Percentiles rank a stretch among this genome's conserved stretches.
phyloP scores from a whole-genome alignment of 208 protist genomes.

The Trypanosoma lewisi region DNA sequence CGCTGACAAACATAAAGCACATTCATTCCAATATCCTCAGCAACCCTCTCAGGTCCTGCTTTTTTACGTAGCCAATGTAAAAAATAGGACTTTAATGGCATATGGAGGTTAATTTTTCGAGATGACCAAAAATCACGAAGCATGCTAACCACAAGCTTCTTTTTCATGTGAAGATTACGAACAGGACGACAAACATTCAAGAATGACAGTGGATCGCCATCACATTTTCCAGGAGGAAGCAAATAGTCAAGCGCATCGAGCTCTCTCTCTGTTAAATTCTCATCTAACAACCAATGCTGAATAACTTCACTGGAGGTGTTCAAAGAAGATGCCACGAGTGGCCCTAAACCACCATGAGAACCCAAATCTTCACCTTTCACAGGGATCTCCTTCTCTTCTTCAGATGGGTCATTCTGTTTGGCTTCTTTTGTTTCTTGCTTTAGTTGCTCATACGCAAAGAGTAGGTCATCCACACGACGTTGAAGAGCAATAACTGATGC shows the following conservation, averaged over 20 bases:
- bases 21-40: slow-evolving; percentile 69
- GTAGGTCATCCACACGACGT: slow-evolving; percentile 24
- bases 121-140: slow-evolving; percentile 58
- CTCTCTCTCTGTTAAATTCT: slow-evolving; percentile 60
- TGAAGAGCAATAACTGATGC: slow-evolving; percentile 9
- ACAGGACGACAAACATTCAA: slow-evolving; percentile 50
- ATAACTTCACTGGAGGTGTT: slow-evolving; percentile 32
- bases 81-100: slow-evolving; percentile 45
- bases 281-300: slow-evolving; percentile 63
- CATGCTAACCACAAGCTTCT: slow-evolving; percentile 35
- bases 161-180: slow-evolving; percentile 59
- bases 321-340: neutral
- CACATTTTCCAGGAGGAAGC: slow-evolving; percentile 51
- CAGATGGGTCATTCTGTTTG: neutral
- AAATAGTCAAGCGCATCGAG: slow-evolving; percentile 52
- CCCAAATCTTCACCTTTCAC: neutral
- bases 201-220: slow-evolving; percentile 59
- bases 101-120: slow-evolving; percentile 29
- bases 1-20: slow-evolving; percentile 60
- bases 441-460: slow-evolving; percentile 16
- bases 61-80: slow-evolving; percentile 63
- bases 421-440: slow-evolving; percentile 1
- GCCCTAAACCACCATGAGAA: neutral
- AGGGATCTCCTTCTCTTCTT: neutral
- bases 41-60: slow-evolving; percentile 32